These are phyloP conservation scores for Sphenostylis stenocarpa DNA, from an alignment of 306 rosid species.

Conservation along the genomic window DNA sequence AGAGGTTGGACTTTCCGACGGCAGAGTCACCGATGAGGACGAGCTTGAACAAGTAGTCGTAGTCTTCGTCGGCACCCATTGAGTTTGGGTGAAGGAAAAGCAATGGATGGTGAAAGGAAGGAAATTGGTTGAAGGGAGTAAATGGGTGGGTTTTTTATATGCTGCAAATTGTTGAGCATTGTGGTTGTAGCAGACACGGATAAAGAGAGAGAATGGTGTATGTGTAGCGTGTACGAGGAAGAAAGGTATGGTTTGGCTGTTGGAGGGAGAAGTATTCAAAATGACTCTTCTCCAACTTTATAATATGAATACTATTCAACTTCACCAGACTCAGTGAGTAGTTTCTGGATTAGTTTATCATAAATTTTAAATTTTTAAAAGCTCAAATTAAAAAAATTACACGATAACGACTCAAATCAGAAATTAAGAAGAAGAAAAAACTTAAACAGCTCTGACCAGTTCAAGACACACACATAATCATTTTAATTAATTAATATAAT, in stretches of 20 bases:
- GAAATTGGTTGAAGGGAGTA: not conserved
- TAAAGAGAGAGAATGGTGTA: conserved; percentile 4
- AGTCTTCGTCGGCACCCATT: conserved; percentile 79
- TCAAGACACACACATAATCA: too few species aligned
- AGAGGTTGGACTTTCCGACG: conserved; percentile 79
- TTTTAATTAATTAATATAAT: too few species aligned
- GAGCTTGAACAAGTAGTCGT: conserved; percentile 76
- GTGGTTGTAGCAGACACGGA: not conserved
- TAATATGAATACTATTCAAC: too few species aligned
- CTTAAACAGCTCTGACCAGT: too few species aligned
- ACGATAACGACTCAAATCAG: too few species aligned
- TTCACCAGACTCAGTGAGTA: too few species aligned
- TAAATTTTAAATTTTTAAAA: too few species aligned
- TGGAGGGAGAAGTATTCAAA: conserved; percentile 40
- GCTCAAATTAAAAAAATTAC: too few species aligned
- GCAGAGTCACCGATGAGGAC: conserved; percentile 84
- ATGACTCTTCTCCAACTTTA: not conserved
- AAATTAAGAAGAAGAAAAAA: too few species aligned
- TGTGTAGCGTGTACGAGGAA: conserved; percentile 17
- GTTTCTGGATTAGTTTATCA: too few species aligned
- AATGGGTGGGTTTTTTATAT: conserved; percentile 9
- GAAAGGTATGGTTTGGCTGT: conserved; percentile 21
- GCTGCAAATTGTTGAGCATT: not conserved
- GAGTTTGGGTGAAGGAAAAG: not conserved
- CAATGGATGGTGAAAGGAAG: not conserved